Percentiles rank a stretch among this genome's conserved stretches.
Evolutionary conservation across 768 basidiomycete genomes (phyloP).

Genomic region (Aureoboletus auriporus): DNA sequence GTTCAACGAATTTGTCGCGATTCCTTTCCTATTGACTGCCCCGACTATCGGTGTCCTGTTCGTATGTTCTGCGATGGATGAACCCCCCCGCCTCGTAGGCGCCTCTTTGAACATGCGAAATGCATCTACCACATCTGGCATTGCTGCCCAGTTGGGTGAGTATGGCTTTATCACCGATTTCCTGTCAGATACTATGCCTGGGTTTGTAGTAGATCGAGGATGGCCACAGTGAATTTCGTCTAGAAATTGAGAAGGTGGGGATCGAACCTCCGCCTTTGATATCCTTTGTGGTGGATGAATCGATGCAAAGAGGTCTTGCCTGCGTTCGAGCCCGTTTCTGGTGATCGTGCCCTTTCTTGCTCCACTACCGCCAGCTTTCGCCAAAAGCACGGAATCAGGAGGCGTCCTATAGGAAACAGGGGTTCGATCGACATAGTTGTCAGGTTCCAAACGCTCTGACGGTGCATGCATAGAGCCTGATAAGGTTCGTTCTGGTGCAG

Average conservation of each 20-base stretch:
- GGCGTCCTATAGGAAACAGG: background rate
- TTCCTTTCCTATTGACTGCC: slow-evolving; percentile 14
- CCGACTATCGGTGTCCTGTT: slow-evolving; percentile 1
- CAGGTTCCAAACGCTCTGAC: background rate
- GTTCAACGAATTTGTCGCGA: slow-evolving; percentile 14
- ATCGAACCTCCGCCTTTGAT: background rate
- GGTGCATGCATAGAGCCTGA: slow-evolving; percentile 16
- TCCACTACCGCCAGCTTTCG: background rate
- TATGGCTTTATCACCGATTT: background rate
- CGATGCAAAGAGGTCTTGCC: slow-evolving; percentile 4
- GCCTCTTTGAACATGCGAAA: slow-evolving; percentile 13
- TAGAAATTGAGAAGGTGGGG: background rate
- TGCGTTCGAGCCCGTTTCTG: background rate
- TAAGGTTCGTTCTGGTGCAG: slow-evolving; percentile 3
- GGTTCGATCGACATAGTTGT: background rate
- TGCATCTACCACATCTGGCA: slow-evolving; percentile 16
- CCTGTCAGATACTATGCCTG: background rate
- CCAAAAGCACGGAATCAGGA: background rate
- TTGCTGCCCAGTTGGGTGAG: slow-evolving; percentile 14
- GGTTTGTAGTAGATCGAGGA: background rate
- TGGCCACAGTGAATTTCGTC: background rate
- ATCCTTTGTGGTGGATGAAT: slow-evolving; percentile 10
- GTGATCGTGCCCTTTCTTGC: background rate
- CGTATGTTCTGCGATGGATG: slow-evolving; percentile 2
- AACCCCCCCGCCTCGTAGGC: background rate